Conservation (phyloP, 148 eudicot genomes). For the Dysphania ambrosioides region DNA sequence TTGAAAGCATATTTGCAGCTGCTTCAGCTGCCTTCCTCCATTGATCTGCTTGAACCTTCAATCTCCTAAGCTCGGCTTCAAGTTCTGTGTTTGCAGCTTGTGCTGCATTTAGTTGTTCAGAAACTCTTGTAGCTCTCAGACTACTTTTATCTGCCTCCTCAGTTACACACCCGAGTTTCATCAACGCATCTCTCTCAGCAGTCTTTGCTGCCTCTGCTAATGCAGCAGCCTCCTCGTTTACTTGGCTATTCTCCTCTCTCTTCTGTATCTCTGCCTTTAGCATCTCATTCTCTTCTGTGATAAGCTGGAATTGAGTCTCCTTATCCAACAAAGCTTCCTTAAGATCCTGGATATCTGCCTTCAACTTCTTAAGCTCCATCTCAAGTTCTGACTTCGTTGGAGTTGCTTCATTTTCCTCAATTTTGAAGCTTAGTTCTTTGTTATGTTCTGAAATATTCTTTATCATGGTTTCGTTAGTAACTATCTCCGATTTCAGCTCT, state of each 20-base stretch:
- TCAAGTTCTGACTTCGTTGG: slow-evolving; percentile 33
- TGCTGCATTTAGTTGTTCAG: slow-evolving; percentile 69
- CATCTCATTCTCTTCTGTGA: slow-evolving; percentile 51
- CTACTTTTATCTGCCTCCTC: slow-evolving; percentile 72
- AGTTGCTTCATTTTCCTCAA: slow-evolving; percentile 26
- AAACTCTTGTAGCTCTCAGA: slow-evolving; percentile 39
- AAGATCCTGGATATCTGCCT: slow-evolving; percentile 40
- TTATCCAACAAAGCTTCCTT: slow-evolving; percentile 43
- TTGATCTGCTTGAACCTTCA: slow-evolving; percentile 85
- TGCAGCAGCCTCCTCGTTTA: slow-evolving; percentile 35
- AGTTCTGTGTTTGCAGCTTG: slow-evolving; percentile 57
- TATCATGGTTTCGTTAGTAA: slow-evolving; percentile 36
- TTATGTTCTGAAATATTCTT: slow-evolving; percentile 35
- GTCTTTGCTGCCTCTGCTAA: slow-evolving; percentile 53
- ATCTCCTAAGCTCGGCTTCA: slow-evolving; percentile 69
- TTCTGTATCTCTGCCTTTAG: slow-evolving; percentile 49
- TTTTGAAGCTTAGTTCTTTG: slow-evolving; percentile 25
- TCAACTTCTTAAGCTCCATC: slow-evolving; percentile 40
- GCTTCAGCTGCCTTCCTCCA: slow-evolving; percentile 97
- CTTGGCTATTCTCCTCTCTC: slow-evolving; percentile 41
- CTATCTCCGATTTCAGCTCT: slow-evolving; percentile 43
- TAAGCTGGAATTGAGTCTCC: slow-evolving; percentile 42
- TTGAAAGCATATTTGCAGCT: slow-evolving; percentile 80
- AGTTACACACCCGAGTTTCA: slow-evolving; percentile 53
- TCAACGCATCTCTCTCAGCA: slow-evolving; percentile 60